A percentile compares a stretch with the other conserved stretches of the same genome.
Conservation (phyloP, 1,284 basidiomycete genomes). For the Stygiomarasmius scandens region DNA sequence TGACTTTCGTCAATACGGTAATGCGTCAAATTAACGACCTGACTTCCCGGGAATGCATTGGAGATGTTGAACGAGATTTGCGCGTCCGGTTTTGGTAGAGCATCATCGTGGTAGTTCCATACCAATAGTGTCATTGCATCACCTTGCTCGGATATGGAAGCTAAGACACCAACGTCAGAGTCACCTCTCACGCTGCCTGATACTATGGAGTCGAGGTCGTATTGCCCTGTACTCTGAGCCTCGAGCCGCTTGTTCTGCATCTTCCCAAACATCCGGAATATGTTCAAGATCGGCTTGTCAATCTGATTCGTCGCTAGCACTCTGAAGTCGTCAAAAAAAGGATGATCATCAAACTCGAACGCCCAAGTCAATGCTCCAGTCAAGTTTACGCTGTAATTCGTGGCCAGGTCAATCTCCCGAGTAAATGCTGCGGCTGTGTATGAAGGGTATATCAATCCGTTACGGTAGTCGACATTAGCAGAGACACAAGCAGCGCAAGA, state of each 20-base stretch:
- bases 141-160: slow-evolving; percentile 13
- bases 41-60: slow-evolving; percentile 13
- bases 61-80: slow-evolving; percentile 17
- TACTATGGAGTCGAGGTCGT: slow-evolving; percentile 14
- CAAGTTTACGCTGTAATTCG: slow-evolving; percentile 13
- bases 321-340: slow-evolving; percentile 17
- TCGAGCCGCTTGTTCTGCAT: slow-evolving; percentile 17
- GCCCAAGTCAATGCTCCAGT: slow-evolving; percentile 18
- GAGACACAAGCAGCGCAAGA: slow-evolving; percentile 18
- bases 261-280: slow-evolving; percentile 19
- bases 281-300: slow-evolving; percentile 17
- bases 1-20: slow-evolving; percentile 19
- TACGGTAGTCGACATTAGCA: slow-evolving; percentile 19
- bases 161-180: slow-evolving; percentile 18
- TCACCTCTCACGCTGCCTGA: slow-evolving; percentile 16
- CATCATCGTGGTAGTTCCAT: slow-evolving; percentile 20
- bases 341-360: slow-evolving; percentile 19
- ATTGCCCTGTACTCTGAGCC: slow-evolving; percentile 18
- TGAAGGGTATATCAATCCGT: slow-evolving; percentile 19
- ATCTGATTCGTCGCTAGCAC: slow-evolving; percentile 18
- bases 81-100: slow-evolving; percentile 16
- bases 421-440: slow-evolving; percentile 19
- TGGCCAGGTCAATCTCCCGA: slow-evolving; percentile 18
- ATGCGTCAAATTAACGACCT: slow-evolving; percentile 13
- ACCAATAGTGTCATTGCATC: slow-evolving; percentile 14